A percentile compares a stretch with the other conserved stretches of the same genome.
phyloP scores from a whole-genome alignment of 2,329 filamentous ascomycete species.

The Monosporascus sp. region DNA sequence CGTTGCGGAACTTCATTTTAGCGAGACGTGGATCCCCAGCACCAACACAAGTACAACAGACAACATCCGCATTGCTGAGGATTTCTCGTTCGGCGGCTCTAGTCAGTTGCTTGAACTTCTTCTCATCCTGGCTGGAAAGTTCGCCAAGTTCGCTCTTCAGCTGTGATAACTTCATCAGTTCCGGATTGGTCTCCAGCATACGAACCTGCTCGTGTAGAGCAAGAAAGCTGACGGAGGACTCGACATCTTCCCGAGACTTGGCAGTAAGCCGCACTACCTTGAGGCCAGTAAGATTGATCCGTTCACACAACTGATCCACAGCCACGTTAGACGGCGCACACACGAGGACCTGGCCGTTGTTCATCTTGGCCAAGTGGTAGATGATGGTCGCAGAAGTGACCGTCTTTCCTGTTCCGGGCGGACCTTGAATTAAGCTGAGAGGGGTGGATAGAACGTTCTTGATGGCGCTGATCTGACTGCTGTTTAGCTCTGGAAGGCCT shows the following conservation, averaged over 20 bases:
- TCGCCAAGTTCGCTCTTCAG: constrained; percentile 90
- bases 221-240: constrained; percentile 94
- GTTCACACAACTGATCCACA: constrained; percentile 95
- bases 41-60: constrained; percentile 97
- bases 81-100: constrained; percentile 94
- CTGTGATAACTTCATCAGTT: constrained; percentile 86
- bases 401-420: constrained; percentile 95
- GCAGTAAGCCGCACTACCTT: constrained; percentile 98
- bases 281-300: constrained; percentile 87
- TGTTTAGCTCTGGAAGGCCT: constrained; percentile 88
- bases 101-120: constrained; percentile 95
- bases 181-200: constrained; percentile 93
- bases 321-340: constrained; percentile 98
- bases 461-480: constrained; percentile 92
- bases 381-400: constrained; percentile 98
- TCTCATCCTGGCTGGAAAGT: constrained; percentile 91
- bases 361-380: constrained; percentile 94
- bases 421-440: constrained; percentile 91
- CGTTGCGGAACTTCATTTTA: constrained; percentile 98
- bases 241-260: constrained; percentile 96
- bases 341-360: constrained; percentile 88
- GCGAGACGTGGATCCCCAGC: constrained; percentile 91
- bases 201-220: constrained; percentile 95
- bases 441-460: constrained; percentile 93
- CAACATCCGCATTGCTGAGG: constrained; percentile 89